Conservation (phyloP, 2,329 filamentous ascomycete genomes). For the Orbilia quercus region DNA sequence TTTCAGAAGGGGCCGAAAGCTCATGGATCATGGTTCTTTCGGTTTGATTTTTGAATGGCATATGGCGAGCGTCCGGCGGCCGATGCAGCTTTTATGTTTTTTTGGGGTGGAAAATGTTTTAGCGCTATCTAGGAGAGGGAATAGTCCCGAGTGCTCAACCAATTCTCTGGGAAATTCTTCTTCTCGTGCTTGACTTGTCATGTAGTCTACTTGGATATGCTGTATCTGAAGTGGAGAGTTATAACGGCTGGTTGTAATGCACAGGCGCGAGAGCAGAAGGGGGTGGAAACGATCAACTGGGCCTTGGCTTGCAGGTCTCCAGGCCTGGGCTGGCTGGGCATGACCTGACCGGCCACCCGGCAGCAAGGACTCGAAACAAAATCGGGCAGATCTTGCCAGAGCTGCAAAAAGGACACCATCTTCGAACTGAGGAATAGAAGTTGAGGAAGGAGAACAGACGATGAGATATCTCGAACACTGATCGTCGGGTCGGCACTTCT, state of each 20-base stretch:
- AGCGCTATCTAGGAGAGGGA: conserved; percentile 13
- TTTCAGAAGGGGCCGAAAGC: conserved; percentile 1
- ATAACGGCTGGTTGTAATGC: conserved; percentile 13
- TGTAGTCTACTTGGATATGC: no score
- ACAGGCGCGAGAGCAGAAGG: neutral
- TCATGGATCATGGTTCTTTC: conserved; percentile 28
- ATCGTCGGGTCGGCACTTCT: conserved; percentile 30
- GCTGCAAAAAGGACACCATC: conserved; percentile 7
- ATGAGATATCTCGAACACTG: conserved; percentile 8
- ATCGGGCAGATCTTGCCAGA: conserved; percentile 25
- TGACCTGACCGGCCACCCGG: conserved; percentile 19
- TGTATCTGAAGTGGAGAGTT: neutral
- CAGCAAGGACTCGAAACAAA: conserved; percentile 7
- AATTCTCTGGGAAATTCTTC: conserved; percentile 26
- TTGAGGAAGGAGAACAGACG: neutral
- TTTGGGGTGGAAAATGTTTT: neutral
- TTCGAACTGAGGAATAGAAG: neutral
- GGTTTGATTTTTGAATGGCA: no score
- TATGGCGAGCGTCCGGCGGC: conserved; percentile 25
- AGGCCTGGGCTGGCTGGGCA: conserved; percentile 35
- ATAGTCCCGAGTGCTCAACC: conserved; percentile 14
- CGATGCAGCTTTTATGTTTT: conserved; percentile 9
- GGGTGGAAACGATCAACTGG: conserved; percentile 22
- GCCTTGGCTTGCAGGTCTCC: conserved; percentile 36
- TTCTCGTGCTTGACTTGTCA: conserved; percentile 6